These are phyloP conservation scores for Juncus inflexus DNA, from an alignment of 176 grass and related monocot species.

Conservation along the genomic window DNA sequence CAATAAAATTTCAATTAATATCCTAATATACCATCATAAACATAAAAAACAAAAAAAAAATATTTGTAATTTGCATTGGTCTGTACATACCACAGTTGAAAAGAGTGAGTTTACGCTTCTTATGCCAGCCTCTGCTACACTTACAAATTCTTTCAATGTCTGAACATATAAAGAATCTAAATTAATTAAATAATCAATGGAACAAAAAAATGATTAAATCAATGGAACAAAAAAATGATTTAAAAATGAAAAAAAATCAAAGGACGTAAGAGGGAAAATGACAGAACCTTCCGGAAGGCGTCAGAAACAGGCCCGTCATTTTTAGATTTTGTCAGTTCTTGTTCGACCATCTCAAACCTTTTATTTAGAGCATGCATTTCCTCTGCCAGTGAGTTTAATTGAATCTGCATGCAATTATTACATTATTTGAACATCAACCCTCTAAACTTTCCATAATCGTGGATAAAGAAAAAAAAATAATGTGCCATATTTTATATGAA, in stretches of 20 bases:
- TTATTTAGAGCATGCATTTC: conserved; percentile 99
- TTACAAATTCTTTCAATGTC: conserved; percentile 85
- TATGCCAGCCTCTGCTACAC: conserved; percentile 86
- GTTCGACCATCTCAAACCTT: conserved; percentile 95
- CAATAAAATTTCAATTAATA: conserved; percentile 11
- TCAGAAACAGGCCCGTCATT: conserved; percentile 92
- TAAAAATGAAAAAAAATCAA: too few relatives aligned
- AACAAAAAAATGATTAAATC: too few relatives aligned
- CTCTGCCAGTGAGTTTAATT: conserved; percentile 91
- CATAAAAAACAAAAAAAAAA: conserved; percentile 6
- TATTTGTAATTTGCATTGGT: too few relatives aligned
- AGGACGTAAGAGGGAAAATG: background rate
- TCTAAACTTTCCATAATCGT: background rate
- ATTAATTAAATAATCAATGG: too few relatives aligned
- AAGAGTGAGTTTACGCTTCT: conserved; percentile 81
- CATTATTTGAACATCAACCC: conserved; percentile 1
- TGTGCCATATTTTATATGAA: conserved; percentile 10
- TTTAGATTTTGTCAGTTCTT: conserved; percentile 89
- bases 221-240: too few relatives aligned
- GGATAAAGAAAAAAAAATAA: background rate
- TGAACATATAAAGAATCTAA: conserved; percentile 30
- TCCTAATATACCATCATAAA: conserved; percentile 10
- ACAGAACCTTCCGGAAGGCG: conserved; percentile 57
- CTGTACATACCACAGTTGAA: conserved; percentile 77
- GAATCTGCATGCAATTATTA: conserved; percentile 58